phyloP scores from a whole-genome alignment of 2,329 filamentous ascomycete genomes.

The Boeremia lycopersici region DNA sequence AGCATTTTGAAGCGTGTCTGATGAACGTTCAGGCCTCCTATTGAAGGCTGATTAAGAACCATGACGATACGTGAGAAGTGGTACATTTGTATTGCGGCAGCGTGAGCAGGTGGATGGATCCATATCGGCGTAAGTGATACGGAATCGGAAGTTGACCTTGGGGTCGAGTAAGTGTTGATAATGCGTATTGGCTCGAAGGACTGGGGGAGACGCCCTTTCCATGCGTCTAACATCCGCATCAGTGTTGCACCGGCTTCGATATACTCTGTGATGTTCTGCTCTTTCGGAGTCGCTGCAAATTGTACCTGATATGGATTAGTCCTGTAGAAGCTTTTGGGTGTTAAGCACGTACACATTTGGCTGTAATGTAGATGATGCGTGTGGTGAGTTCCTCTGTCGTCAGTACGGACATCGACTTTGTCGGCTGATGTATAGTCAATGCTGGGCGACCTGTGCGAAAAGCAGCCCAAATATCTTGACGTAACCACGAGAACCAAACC shows the following conservation, averaged over 20 bases:
- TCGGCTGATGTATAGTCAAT: conserved; percentile 64
- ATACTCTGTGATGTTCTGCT: conserved; percentile 43
- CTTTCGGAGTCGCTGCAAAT: conserved; percentile 59
- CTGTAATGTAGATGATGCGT: conserved; percentile 61
- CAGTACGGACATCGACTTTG: conserved; percentile 55
- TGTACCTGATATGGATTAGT: conserved; percentile 47
- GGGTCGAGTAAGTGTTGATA: conserved; percentile 14
- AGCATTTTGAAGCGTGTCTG: conserved; percentile 52
- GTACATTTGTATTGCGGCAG: conserved; percentile 58
- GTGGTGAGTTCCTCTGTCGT: conserved; percentile 60
- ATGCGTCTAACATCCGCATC: conserved; percentile 57
- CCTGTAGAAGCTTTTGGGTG: conserved; percentile 46
- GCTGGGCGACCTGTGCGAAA: conserved; percentile 63
- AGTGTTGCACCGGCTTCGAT: conserved; percentile 56
- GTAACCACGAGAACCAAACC: conserved; percentile 70
- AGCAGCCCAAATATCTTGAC: conserved; percentile 69
- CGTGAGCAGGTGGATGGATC: conserved; percentile 41
- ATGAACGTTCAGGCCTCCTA: conserved; percentile 57
- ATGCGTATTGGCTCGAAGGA: conserved; percentile 53
- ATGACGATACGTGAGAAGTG: conserved; percentile 60
- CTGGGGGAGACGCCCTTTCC: conserved; percentile 52
- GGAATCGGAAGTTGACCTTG: conserved; percentile 4
- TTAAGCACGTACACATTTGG: conserved; percentile 61
- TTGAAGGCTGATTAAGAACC: conserved; percentile 58
- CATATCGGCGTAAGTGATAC: conserved; percentile 26